Conservation (phyloP, 371 early-diverging fungal species). For the Blakeslea trispora region DNA sequence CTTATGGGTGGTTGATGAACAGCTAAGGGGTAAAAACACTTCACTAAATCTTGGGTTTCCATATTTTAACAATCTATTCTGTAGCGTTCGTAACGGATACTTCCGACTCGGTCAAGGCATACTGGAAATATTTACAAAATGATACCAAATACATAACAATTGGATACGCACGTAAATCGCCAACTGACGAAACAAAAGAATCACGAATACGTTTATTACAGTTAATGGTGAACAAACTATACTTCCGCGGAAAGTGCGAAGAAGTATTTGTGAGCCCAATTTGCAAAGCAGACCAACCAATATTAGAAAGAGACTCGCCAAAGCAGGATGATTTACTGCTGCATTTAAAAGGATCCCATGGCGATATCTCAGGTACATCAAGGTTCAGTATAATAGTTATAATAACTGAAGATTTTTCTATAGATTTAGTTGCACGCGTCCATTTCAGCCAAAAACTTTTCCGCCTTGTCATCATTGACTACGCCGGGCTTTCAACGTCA, state of each 20-base stretch:
- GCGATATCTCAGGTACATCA: slow-evolving; percentile 26
- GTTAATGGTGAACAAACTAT: slow-evolving; percentile 31
- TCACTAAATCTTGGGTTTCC: slow-evolving; percentile 14
- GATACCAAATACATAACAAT: slow-evolving; percentile 28
- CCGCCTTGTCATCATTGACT: slow-evolving; percentile 25
- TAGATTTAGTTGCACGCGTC: slow-evolving; percentile 21
- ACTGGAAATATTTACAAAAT: slow-evolving; percentile 26
- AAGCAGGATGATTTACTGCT: slow-evolving; percentile 22
- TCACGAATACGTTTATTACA: slow-evolving; percentile 28
- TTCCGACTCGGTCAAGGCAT: slow-evolving; percentile 27
- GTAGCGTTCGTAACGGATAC: slow-evolving; percentile 23
- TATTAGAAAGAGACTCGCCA: slow-evolving; percentile 27
- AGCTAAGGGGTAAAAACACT: slow-evolving; percentile 18
- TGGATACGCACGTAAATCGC: slow-evolving; percentile 27
- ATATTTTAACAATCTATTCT: slow-evolving; percentile 24
- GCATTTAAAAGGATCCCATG: slow-evolving; percentile 26
- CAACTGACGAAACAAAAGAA: slow-evolving; percentile 28
- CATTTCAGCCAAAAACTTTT: slow-evolving; percentile 25
- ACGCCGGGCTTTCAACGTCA: slow-evolving; percentile 22
- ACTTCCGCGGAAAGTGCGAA: slow-evolving; percentile 27
- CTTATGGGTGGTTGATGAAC: slow-evolving; percentile 18
- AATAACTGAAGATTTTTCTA: slow-evolving; percentile 22
- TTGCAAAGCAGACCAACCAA: slow-evolving; percentile 26
- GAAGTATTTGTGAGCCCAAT: slow-evolving; percentile 30
- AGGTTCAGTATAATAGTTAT: slow-evolving; percentile 21